These are phyloP conservation scores for Ciborinia camelliae DNA, from an alignment of 2,329 filamentous ascomycete species.

Conservation along the genomic window DNA sequence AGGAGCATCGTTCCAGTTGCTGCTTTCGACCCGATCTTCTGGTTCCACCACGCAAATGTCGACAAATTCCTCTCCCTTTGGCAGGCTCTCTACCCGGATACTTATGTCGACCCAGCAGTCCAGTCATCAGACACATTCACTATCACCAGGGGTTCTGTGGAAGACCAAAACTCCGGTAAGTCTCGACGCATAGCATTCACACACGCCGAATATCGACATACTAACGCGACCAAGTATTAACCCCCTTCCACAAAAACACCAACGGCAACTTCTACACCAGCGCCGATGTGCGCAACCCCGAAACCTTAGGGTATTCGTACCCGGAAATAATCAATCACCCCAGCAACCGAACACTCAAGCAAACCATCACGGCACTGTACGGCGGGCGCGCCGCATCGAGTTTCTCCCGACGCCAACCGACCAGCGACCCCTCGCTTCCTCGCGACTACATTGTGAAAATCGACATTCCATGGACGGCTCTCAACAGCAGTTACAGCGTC, in stretches of 20 bases:
- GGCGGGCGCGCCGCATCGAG: too few species aligned
- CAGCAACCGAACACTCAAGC: conserved; percentile 12
- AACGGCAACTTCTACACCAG: conserved; percentile 15
- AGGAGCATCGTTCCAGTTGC: conserved; percentile 56
- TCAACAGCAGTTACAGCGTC: conserved; percentile 36
- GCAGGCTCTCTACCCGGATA: conserved; percentile 67
- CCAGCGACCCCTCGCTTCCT: conserved; percentile 22
- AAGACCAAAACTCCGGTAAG: conserved; percentile 17
- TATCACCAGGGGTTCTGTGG: conserved; percentile 38
- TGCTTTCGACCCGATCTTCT: conserved; percentile 68
- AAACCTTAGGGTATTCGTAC: conserved; percentile 68
- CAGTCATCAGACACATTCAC: conserved; percentile 59
- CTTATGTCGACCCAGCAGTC: conserved; percentile 57
- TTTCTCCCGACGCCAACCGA: conserved; percentile 1
- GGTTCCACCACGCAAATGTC: conserved; percentile 49
- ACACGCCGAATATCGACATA: not conserved
- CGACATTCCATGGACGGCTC: conserved; percentile 34
- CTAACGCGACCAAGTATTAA: conserved; percentile 41
- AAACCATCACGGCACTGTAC: conserved; percentile 14
- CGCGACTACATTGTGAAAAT: conserved; percentile 38
- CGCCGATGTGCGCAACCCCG: conserved; percentile 7
- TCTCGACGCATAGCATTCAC: too few species aligned
- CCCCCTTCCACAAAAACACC: conserved; percentile 56
- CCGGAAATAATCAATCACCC: conserved; percentile 45
- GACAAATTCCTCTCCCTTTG: conserved; percentile 73